Evolutionary conservation across 768 basidiomycete species (phyloP), one percentile per base, ranked within the genome.

Genomic region (Phylloporus sp.): DNA sequence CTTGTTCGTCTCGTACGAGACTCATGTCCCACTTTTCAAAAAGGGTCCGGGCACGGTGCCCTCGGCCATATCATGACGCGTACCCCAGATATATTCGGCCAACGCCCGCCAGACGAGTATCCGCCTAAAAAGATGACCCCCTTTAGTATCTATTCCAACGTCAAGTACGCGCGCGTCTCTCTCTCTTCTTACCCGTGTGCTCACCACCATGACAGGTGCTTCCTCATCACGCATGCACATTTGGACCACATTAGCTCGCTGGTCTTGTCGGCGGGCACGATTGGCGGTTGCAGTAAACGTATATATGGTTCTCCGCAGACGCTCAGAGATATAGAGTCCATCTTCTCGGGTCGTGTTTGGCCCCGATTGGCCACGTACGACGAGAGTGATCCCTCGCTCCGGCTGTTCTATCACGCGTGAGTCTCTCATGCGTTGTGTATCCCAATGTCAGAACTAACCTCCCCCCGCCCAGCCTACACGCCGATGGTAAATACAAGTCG

Each of bases 31-130:
- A 7, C 14, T 18, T 26, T 11, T 4, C 3, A 11, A 10, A 8
- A 56, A 90, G 94, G 94, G 18, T 93, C 90, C 4, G 92, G 90
- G 5, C 73, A 90, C 32, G 93, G 94, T 34, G 84, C 90, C 5
- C 69, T 97, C 39, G 66, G 70, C 13, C 71, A 70, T 24, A 73
- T 95, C 26, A 65, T 93, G 47, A 69, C 69, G 39, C 61, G 63
- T n/a, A 70, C 80, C 44, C 78, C 84, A 3, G 49, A 65, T 31
- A 70, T 88, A 17, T 82, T 91, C 61, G 66, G 64, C 22, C 53
- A 57, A 23, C 45, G 32, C 6, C 24, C 48, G 23, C 36, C 23
- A 27, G 55, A 51, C 18, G 53, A 42, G 2, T 48, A 53, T 36
- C 42, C 50, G 1, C 36, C 49, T n/a, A 50, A 47, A 21, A 48